Conservation (phyloP, 2,329 filamentous ascomycete species). For the Cladosporium sphaerospermum region DNA sequence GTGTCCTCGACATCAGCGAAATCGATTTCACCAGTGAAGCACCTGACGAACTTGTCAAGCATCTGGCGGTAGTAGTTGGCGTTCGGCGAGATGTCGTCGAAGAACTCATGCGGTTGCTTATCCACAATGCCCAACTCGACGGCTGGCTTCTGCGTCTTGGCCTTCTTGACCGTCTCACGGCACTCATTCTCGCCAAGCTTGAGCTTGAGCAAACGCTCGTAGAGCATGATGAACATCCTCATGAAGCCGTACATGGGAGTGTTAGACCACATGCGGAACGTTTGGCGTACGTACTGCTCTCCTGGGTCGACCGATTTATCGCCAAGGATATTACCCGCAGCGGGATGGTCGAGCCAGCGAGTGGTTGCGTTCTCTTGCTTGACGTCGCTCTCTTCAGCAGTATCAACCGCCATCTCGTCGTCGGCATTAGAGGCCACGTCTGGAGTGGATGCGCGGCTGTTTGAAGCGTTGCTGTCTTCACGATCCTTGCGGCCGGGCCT, state of each 20-base stretch:
- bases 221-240: slow-evolving; percentile 85
- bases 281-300: slow-evolving; percentile 70
- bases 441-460: slow-evolving; percentile 83
- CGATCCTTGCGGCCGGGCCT: slow-evolving; percentile 66
- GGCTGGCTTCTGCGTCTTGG: slow-evolving; percentile 71
- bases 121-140: slow-evolving; percentile 77
- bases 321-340: slow-evolving; percentile 52
- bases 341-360: slow-evolving; percentile 58
- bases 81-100: slow-evolving; percentile 56
- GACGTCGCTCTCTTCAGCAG: slow-evolving; percentile 17
- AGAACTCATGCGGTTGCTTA: slow-evolving; percentile 69
- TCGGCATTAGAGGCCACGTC: slow-evolving; percentile 72
- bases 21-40: slow-evolving; percentile 75
- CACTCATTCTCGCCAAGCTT: slow-evolving; percentile 74
- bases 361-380: slow-evolving; percentile 52
- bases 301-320: slow-evolving; percentile 64
- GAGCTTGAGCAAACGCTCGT: slow-evolving; percentile 73
- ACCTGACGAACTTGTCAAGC: slow-evolving; percentile 77
- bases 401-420: slow-evolving; percentile 58
- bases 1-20: slow-evolving; percentile 81
- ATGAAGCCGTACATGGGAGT: slow-evolving; percentile 91
- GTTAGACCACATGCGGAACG: slow-evolving; percentile 88
- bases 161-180: slow-evolving; percentile 64
- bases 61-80: slow-evolving; percentile 81
- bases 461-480: slow-evolving; percentile 69